Conservation (phyloP, 2,329 filamentous ascomycete genomes). For the Diplodia corticola region DNA sequence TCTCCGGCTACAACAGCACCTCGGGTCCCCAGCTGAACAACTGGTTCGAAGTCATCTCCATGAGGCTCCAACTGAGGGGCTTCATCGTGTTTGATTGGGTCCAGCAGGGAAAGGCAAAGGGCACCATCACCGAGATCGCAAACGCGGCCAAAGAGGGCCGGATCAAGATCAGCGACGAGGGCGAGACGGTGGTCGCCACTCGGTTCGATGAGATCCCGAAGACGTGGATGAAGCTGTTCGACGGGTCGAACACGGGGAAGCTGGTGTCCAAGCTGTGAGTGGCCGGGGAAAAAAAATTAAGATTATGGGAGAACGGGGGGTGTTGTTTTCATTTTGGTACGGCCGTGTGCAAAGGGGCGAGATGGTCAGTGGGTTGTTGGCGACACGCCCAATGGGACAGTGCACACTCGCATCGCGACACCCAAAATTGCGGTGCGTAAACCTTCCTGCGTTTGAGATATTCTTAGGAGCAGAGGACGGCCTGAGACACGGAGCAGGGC, state of each 20-base stretch:
- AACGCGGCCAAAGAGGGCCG: slow-evolving; percentile 43
- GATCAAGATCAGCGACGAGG: slow-evolving; percentile 47
- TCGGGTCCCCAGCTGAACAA: slow-evolving; percentile 36
- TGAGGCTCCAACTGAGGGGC: slow-evolving; percentile 46
- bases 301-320: neutral
- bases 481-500: slow-evolving; percentile 14
- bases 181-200: slow-evolving; percentile 50
- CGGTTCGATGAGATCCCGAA: slow-evolving; percentile 52
- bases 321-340: neutral
- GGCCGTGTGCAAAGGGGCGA: slow-evolving; percentile 17
- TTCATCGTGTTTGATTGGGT: slow-evolving; percentile 71
- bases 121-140: slow-evolving; percentile 14
- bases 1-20: slow-evolving; percentile 45
- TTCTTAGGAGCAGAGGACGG: slow-evolving; percentile 11
- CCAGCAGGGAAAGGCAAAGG: slow-evolving; percentile 15
- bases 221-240: slow-evolving; percentile 52
- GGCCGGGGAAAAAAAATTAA: neutral
- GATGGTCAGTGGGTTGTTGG: slow-evolving; percentile 7
- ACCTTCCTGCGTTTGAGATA: slow-evolving; percentile 4
- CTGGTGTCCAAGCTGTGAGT: slow-evolving; percentile 43
- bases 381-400: slow-evolving; percentile 3
- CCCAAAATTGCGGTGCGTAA: slow-evolving; percentile 17
- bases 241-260: slow-evolving; percentile 51
- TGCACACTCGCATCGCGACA: slow-evolving; percentile 9
- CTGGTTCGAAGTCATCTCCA: slow-evolving; percentile 47